Evolutionary conservation across 192 early-diverging fungal species (phyloP), one percentile per base, ranked within the genome.

Genomic region (Mortierella antarctica): DNA sequence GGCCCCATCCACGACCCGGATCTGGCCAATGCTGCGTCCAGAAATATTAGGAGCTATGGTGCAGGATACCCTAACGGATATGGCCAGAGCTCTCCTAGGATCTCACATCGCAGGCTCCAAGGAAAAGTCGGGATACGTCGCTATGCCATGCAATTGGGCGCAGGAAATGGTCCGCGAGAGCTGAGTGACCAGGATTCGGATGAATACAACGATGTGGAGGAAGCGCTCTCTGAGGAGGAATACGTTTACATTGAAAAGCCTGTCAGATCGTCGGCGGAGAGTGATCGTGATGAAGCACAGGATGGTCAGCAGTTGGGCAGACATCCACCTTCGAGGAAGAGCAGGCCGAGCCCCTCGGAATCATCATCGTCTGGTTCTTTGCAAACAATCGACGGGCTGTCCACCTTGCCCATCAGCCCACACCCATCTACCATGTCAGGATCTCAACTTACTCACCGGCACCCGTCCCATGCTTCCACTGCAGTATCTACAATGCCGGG

Each of bases 81-180:
- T 70, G 77, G 77, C 9, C 69, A 72, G 20, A 56, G 70, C 17
- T 80, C 70, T 0, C 77, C 77, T 15, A 41, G 70, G 70, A 67
- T 64, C 50, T 72, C 77, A 13, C 77, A 80, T 54, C 77, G 77
- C 45, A 70, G 77, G 11, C 40, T 80, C 4, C 68, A 70, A 20
- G 70, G 77, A 7, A 70, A 70, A 0, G 77, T 80, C 6, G 70
- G 77, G 4, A 72, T 80, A 13, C 70, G 77, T 7, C 57, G 77
- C 5, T 80, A 80, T 47, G 77, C 65, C 42, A 80, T 80, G 77
- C 77, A 80, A 18, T 54, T 80, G 65, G 77, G 77, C 10, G 77
- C 64, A 21, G 70, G 77, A 5, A 65, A 57, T 14, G 77, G 70
- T 8, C 77, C 77, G 45, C 49, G 77, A 6, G 57, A 80, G 39